Conservation (phyloP, 2,329 filamentous ascomycete genomes). For the Talaromyces sp. region DNA sequence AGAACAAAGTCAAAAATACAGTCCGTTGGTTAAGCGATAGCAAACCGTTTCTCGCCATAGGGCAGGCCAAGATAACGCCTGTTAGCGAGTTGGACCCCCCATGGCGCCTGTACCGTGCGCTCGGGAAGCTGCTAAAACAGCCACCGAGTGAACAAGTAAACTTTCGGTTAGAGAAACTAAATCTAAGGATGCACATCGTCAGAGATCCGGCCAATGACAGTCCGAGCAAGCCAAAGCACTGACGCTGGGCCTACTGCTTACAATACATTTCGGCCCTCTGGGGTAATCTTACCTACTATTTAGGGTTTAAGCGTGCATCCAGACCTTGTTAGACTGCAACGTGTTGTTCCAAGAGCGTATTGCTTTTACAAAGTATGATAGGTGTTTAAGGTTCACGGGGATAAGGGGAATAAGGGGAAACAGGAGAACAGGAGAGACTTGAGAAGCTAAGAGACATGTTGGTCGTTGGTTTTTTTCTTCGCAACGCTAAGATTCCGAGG, state of each 20-base stretch:
- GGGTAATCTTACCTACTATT: not conserved
- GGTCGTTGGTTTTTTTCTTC: not conserved
- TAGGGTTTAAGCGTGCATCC: not conserved
- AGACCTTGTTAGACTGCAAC: not conserved
- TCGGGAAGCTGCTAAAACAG: not conserved
- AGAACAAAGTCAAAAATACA: not conserved
- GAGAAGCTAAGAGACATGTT: too few species aligned
- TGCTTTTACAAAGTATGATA: not conserved
- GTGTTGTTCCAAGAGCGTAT: not conserved
- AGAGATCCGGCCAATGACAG: not conserved
- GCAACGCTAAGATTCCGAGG: too few species aligned
- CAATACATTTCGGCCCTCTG: conserved; percentile 12
- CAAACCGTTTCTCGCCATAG: not conserved
- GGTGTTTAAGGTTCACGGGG: not conserved
- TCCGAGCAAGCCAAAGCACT: not conserved
- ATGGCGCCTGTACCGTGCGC: not conserved
- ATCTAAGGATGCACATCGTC: not conserved
- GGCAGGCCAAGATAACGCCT: not conserved
- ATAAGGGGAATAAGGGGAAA: not conserved
- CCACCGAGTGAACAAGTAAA: not conserved
- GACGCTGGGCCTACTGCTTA: conserved; percentile 3
- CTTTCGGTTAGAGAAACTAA: not conserved
- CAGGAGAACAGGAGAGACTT: too few species aligned
- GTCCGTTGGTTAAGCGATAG: not conserved
- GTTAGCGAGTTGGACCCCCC: not conserved